Evolutionary conservation across 2,329 filamentous ascomycete genomes (phyloP).

Genomic region (Botrytis pseudocinerea): DNA sequence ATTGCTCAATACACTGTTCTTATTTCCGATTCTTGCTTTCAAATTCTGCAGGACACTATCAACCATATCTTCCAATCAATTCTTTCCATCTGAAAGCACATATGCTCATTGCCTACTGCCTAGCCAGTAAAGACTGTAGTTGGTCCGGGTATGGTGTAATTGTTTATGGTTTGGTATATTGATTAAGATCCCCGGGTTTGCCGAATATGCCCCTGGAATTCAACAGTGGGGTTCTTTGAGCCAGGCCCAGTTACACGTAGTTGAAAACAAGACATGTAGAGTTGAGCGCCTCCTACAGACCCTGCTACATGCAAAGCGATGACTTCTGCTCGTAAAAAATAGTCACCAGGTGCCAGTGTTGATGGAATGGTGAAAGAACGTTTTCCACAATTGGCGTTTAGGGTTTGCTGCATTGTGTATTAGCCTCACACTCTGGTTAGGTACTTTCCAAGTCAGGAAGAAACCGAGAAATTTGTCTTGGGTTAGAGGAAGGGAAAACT

Average conservation of each 20-base stretch:
- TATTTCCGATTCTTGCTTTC: neutral
- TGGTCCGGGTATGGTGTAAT: conserved; percentile 40
- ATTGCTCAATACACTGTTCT: neutral
- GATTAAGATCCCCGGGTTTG: conserved; percentile 50
- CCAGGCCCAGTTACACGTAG: conserved; percentile 13
- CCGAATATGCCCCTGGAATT: conserved; percentile 2
- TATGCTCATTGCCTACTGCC: neutral
- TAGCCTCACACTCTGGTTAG: neutral
- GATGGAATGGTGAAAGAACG: conserved; percentile 51
- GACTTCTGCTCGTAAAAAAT: conserved; percentile 56
- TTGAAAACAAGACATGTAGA: conserved; percentile 43
- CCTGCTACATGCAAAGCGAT: conserved; percentile 55
- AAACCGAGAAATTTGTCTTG: neutral
- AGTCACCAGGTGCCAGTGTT: conserved; percentile 54
- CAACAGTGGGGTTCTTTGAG: conserved; percentile 5
- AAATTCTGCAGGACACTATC: neutral
- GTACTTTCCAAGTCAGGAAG: neutral
- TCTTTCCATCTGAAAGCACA: neutral
- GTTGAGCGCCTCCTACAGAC: conserved; percentile 43
- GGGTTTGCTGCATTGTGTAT: conserved; percentile 24
- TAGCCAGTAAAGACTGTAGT: conserved; percentile 28
- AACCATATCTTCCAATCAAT: neutral
- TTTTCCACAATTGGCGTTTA: conserved; percentile 48
- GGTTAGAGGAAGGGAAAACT: neutral
- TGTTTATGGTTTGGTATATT: conserved; percentile 42